Percentiles rank a stretch among this genome's conserved stretches.
Conservation (phyloP, 1,284 basidiomycete species). For the Agroathelia rolfsii region DNA sequence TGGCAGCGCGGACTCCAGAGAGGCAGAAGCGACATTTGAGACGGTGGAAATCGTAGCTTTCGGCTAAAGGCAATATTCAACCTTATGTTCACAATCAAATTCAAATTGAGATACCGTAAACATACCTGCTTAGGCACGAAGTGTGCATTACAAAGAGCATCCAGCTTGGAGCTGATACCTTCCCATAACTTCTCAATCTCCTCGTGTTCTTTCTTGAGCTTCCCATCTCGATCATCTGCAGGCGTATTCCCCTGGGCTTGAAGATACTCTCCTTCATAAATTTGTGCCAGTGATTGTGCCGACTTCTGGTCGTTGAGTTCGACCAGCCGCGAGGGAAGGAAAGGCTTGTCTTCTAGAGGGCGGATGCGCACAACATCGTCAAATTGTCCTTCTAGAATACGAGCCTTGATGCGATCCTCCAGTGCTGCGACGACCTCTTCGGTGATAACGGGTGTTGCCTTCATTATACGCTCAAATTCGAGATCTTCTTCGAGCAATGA, state of each 20-base stretch:
- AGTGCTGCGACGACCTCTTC: slow-evolving; percentile 78
- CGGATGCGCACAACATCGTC: slow-evolving; percentile 86
- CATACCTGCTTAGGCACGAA: slow-evolving; percentile 90
- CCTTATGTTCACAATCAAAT: slow-evolving; percentile 9
- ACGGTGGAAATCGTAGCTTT: slow-evolving; percentile 85
- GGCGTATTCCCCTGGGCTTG: slow-evolving; percentile 46
- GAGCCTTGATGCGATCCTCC: slow-evolving; percentile 86
- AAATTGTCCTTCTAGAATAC: slow-evolving; percentile 82
- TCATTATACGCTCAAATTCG: slow-evolving; percentile 87
- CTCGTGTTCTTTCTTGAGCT: slow-evolving; percentile 81
- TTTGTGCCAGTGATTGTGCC: slow-evolving; percentile 84
- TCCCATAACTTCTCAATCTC: slow-evolving; percentile 83
- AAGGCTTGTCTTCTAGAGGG: slow-evolving; percentile 74
- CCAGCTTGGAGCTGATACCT: slow-evolving; percentile 80
- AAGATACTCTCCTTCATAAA: slow-evolving; percentile 92
- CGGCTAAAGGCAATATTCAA: slow-evolving; percentile 56
- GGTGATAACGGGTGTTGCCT: slow-evolving; percentile 83
- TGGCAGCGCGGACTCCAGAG: slow-evolving; percentile 86
- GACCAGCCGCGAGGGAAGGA: slow-evolving; percentile 83
- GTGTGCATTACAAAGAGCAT: slow-evolving; percentile 91
- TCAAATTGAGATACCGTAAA: slow-evolving; percentile 13
- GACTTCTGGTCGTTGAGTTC: slow-evolving; percentile 88
- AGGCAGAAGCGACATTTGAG: slow-evolving; percentile 77
- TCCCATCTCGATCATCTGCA: slow-evolving; percentile 78
- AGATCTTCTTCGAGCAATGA: slow-evolving; percentile 90